Evolutionary conservation across 1,284 basidiomycete genomes (phyloP).

Genomic region (Pseudozyma hubeiensis): DNA sequence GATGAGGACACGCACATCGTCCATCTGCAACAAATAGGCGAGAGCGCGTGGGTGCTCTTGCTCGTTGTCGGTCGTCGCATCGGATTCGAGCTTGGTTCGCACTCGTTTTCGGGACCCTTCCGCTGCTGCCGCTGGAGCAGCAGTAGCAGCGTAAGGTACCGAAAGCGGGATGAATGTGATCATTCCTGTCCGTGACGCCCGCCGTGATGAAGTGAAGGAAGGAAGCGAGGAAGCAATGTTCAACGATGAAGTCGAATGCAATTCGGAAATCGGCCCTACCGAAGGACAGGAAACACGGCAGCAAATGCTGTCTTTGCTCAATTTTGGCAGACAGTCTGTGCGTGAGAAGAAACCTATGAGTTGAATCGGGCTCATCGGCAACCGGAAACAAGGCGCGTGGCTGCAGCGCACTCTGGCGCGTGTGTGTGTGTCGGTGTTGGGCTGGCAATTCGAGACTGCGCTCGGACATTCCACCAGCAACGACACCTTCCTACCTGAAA

Average conservation of each 20-base stretch:
- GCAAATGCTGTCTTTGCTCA: constrained; percentile 7
- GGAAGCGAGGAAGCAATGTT: background rate
- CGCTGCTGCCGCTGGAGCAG: constrained; percentile 1
- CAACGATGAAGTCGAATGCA: background rate
- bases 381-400: constrained; percentile 4
- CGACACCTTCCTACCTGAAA: background rate
- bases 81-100: constrained; percentile 40
- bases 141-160: constrained; percentile 46
- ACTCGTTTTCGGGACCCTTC: constrained; percentile 17
- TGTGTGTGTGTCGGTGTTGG: background rate
- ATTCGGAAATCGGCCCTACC: constrained; percentile 5
- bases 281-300: background rate
- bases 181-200: constrained; percentile 30
- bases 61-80: constrained; percentile 14
- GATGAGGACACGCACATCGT: constrained; percentile 90
- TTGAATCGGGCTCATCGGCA: constrained; percentile 9
- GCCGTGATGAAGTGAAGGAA: background rate
- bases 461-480: constrained; percentile 14
- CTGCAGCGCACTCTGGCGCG: constrained; percentile 1
- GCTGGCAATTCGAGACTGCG: constrained; percentile 1
- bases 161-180: constrained; percentile 60
- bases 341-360: constrained; percentile 7
- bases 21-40: constrained; percentile 87
- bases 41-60: constrained; percentile 61
- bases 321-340: constrained; percentile 5